Percentiles rank a stretch among this genome's conserved stretches.
Evolutionary conservation across 164 flowering plant genomes (phyloP).

Genomic region (Berberis thunbergii): DNA sequence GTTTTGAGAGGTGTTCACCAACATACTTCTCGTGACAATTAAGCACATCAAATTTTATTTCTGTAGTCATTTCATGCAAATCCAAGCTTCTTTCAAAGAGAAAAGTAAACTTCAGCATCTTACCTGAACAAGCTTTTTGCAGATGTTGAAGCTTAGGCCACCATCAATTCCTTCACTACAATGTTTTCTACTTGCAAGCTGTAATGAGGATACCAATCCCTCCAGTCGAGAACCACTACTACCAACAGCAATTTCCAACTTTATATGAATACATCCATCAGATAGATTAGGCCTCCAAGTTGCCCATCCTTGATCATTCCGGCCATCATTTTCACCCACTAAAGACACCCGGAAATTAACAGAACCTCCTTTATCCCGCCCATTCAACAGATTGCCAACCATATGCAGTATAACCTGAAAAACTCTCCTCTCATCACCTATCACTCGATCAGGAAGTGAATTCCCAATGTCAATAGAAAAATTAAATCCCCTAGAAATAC

Average conservation of each 20-base stretch:
- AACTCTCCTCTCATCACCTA: constrained; percentile 83
- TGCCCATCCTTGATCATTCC: constrained; percentile 54
- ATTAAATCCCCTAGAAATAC: constrained; percentile 41
- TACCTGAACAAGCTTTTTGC: constrained; percentile 86
- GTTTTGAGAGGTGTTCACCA: too few relatives aligned
- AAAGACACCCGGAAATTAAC: constrained; percentile 31
- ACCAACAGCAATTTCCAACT: constrained; percentile 5
- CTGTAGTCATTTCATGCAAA: too few relatives aligned
- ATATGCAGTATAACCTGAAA: constrained; percentile 91
- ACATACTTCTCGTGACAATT: too few relatives aligned
- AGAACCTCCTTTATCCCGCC: constrained; percentile 31
- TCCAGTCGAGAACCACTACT: constrained; percentile 15
- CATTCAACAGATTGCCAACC: constrained; percentile 63
- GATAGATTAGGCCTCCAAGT: constrained; percentile 50
- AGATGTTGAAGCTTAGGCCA: constrained; percentile 62
- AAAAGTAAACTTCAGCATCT: not conserved
- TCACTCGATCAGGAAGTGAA: constrained; percentile 50
- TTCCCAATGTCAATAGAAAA: constrained; percentile 53
- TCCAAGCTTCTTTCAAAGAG: not conserved
- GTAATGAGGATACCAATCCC: constrained; percentile 15
- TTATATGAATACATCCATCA: constrained; percentile 1
- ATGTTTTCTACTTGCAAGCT: constrained; percentile 21
- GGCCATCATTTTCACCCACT: constrained; percentile 38
- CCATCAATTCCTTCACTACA: constrained; percentile 32
- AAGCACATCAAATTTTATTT: too few relatives aligned